Conservation (phyloP, 257 asterid genomes). For the Ophiorrhiza pumila region DNA sequence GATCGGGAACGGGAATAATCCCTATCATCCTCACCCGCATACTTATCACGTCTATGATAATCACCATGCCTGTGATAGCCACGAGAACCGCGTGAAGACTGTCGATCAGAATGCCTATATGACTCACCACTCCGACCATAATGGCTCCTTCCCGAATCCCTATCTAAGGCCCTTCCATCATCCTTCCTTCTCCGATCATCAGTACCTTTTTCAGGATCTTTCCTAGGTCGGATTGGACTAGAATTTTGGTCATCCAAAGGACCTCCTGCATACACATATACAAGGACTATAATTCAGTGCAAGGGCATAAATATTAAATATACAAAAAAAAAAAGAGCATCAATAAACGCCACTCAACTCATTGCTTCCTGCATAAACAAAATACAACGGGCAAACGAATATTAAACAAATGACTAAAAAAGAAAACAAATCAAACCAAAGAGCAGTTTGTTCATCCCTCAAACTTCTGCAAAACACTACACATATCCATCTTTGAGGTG, state of each 20-base stretch:
- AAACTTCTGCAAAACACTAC: not conserved
- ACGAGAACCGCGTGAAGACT: slow-evolving; percentile 48
- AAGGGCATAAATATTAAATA: not conserved
- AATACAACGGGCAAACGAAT: not conserved
- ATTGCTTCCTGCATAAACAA: not conserved
- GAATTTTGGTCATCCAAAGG: slow-evolving; percentile 45
- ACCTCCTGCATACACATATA: slow-evolving; percentile 58
- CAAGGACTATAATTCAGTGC: slow-evolving; percentile 9
- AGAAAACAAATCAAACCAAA: not conserved
- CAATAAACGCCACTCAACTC: too few relatives aligned
- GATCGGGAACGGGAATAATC: slow-evolving; percentile 63
- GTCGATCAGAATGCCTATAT: slow-evolving; percentile 52
- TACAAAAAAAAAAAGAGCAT: not conserved
- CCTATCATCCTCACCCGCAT: slow-evolving; percentile 58
- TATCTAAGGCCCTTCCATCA: slow-evolving; percentile 38
- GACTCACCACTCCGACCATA: slow-evolving; percentile 53
- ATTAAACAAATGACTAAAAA: not conserved
- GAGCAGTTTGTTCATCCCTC: not conserved
- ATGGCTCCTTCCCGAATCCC: slow-evolving; percentile 39
- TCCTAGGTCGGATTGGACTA: slow-evolving; percentile 53
- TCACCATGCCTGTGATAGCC: slow-evolving; percentile 48
- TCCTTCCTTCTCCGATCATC: slow-evolving; percentile 51
- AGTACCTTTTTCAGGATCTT: slow-evolving; percentile 34
- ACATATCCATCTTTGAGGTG: not conserved
- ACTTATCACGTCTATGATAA: slow-evolving; percentile 50